Percentiles rank a stretch among this genome's conserved stretches.
Evolutionary conservation across 1,284 basidiomycete genomes (phyloP).

Genomic region (Somion occarium): DNA sequence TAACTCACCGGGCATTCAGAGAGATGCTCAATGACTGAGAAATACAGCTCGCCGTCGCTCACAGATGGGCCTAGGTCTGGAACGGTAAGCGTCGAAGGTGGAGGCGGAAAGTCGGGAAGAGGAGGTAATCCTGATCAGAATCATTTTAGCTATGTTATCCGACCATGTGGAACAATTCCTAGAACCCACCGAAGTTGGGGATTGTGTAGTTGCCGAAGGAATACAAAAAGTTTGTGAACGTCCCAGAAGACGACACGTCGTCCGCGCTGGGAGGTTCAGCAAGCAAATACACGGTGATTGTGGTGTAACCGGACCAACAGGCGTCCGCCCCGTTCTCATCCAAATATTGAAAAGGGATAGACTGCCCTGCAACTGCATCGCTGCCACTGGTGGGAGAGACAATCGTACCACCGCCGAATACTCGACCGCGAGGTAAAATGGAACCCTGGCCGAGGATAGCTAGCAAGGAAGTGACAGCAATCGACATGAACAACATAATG

Average conservation of each 20-base stretch:
- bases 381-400: neutral
- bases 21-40: neutral
- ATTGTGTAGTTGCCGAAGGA: neutral
- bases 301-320: neutral
- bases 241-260: neutral
- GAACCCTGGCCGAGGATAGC: neutral
- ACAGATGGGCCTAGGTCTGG: neutral
- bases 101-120: neutral
- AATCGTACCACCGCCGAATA: neutral
- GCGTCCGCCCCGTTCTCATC: neutral
- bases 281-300: neutral
- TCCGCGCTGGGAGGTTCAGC: neutral
- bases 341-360: neutral
- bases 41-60: neutral
- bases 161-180: too few relatives aligned
- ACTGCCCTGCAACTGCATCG: neutral
- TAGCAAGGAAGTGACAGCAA: neutral
- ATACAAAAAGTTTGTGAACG: neutral
- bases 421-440: neutral
- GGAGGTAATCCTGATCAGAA: neutral
- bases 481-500: neutral
- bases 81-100: neutral
- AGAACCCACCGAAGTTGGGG: neutral
- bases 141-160: neutral
- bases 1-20: neutral